phyloP scores from a whole-genome alignment of 176 grass and related monocot species.

The bread wheat (Triticum aestivum) region IWGSC_CS_RefSeq_v2.1 NC_057798.1:554626527-554627026 shows the following conservation, averaged over 20 bases:
- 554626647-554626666: constrained; percentile 34
- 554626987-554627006: constrained; percentile 56
- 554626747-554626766: constrained; percentile 3
- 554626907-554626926: not conserved
- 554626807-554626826: not conserved
- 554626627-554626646: constrained; percentile 54
- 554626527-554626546: constrained; percentile 41
- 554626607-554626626: constrained; percentile 51
- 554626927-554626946: constrained; percentile 46
- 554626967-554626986: constrained; percentile 64
- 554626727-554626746: not conserved
- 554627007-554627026: constrained; percentile 74
- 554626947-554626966: constrained; percentile 56
- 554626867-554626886: not conserved
- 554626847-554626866: not conserved
- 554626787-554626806: not conserved
- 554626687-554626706: constrained; percentile 66
- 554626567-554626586: constrained; percentile 65
- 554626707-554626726: not conserved
- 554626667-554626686: constrained; percentile 35
- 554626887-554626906: not conserved
- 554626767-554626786: not conserved
- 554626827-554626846: not conserved
- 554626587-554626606: constrained; percentile 53
- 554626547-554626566: constrained; percentile 56